Evolutionary conservation across 495 filamentous ascomycete genomes (phyloP), one percentile per base, ranked within the genome.

Genomic region (Penicillium herquei): DNA sequence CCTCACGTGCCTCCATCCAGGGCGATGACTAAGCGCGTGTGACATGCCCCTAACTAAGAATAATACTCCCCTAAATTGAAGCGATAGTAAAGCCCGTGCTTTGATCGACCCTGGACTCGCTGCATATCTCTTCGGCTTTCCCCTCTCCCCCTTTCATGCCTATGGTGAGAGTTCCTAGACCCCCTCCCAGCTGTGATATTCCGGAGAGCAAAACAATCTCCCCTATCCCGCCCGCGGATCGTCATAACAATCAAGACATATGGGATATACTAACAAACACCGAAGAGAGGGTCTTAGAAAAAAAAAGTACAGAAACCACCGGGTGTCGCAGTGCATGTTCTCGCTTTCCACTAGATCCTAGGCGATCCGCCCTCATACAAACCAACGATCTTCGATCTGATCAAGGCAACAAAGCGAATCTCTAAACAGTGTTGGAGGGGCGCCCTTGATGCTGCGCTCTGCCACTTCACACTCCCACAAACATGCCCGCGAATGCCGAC

Each of bases 401-500:
- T 35, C 17, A 11, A 46, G 21, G 21, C 21, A 26, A 46, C 26
- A 8, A 13, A 18, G 18, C 16, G 34, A 16, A 37, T 17, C 32
- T 52, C 31, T 52, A 37, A 31, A 39, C 17, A 52, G 51, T 52
- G 42, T 54, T 49, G 37, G 50, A 61, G 61, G 56, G 51, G 61
- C 58, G 51, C 63, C 59, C 65, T 73, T 70, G 69, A 78, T 78
- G 75, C 70, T 74, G 70, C 66, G 64, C 67, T 60, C 50, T 71
- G 67, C 61, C 60, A 67, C 59, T 63, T 61, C 62, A 58, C 60
- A 71, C 62, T 61, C 62, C 52, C 68, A 70, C 66, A 68, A 76
- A 72, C 53, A 82, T 82, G 78, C 78, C 79, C 65, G 62, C 73
- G 61, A 75, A 72, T 70, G 84, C 84, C 74, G 86, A 91, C 76